Evolutionary conservation across 2,329 filamentous ascomycete genomes (phyloP).

Genomic region (Metarhizium guizhouense): DNA sequence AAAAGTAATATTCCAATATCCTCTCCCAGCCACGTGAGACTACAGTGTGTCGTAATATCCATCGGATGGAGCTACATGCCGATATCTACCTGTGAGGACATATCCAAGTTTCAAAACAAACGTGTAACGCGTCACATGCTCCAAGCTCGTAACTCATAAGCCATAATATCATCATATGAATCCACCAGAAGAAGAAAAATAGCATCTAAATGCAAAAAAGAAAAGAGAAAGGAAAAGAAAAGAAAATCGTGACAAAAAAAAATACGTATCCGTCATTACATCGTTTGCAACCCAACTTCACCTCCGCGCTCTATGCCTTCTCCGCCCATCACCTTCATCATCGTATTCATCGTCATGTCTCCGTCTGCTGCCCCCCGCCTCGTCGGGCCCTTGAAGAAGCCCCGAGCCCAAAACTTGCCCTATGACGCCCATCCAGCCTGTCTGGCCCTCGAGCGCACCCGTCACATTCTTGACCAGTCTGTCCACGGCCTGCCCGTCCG

Average conservation of each 20-base stretch:
- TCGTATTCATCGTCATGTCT: slow-evolving; percentile 4
- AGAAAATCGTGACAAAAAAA: not conserved
- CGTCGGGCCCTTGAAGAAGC: slow-evolving; percentile 7
- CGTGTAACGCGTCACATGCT: no score
- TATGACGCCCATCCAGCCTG: slow-evolving; percentile 22
- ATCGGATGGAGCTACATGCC: no score
- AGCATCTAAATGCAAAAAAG: not conserved
- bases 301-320: not conserved
- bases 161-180: not conserved
- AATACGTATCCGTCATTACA: slow-evolving; percentile 8
- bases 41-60: no score
- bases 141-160: not conserved
- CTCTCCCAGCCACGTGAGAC: no score
- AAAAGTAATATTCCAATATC: no score
- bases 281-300: not conserved
- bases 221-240: not conserved
- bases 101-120: no score
- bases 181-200: not conserved
- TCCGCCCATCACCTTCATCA: slow-evolving; percentile 11
- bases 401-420: slow-evolving; percentile 21
- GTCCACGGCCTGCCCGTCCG: slow-evolving; percentile 32
- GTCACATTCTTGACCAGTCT: slow-evolving; percentile 17
- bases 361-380: not conserved
- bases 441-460: slow-evolving; percentile 20
- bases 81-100: no score